Percentiles rank a stretch among this genome's conserved stretches.
These are phyloP conservation scores for Zygosaccharomyces lentus DNA, from an alignment of 805 yeast genomes.

Conservation along the genomic window DNA sequence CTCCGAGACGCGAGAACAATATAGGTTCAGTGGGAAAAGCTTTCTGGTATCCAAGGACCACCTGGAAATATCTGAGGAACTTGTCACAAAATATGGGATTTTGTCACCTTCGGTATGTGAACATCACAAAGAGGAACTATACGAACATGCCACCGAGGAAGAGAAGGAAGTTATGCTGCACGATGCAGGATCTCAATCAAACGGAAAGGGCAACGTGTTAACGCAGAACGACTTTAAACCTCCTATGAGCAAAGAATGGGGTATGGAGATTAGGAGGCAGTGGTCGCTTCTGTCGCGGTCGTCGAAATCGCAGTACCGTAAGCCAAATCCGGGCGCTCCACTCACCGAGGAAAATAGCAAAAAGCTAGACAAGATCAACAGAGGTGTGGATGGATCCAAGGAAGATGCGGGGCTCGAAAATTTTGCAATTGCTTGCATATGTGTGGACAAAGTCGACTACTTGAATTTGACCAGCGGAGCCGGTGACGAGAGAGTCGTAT, in stretches of 20 bases:
- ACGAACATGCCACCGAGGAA: conserved; percentile 13
- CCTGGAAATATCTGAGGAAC: conserved; percentile 12
- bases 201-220: conserved; percentile 1
- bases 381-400: conserved; percentile 80
- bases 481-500: conserved; percentile 31
- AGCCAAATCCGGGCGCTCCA: conserved; percentile 66
- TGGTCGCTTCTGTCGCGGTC: conserved; percentile 59
- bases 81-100: conserved; percentile 28
- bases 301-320: conserved; percentile 62
- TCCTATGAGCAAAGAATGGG: conserved; percentile 64
- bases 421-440: conserved; percentile 64
- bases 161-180: conserved; percentile 10
- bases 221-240: conserved; percentile 29
- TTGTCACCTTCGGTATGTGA: conserved; percentile 30
- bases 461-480: conserved; percentile 52
- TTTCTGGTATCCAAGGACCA: conserved; percentile 37
- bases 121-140: conserved; percentile 18
- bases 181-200: background rate
- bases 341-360: conserved; percentile 53
- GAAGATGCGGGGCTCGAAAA: conserved; percentile 60
- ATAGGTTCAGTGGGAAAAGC: conserved; percentile 66
- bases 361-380: conserved; percentile 60
- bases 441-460: conserved; percentile 67
- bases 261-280: conserved; percentile 53
- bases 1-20: conserved; percentile 57